Base-by-base conservation (phyloP, 495 filamentous ascomycete genomes). In the Hypomontagnella submonticulosa region DNA sequence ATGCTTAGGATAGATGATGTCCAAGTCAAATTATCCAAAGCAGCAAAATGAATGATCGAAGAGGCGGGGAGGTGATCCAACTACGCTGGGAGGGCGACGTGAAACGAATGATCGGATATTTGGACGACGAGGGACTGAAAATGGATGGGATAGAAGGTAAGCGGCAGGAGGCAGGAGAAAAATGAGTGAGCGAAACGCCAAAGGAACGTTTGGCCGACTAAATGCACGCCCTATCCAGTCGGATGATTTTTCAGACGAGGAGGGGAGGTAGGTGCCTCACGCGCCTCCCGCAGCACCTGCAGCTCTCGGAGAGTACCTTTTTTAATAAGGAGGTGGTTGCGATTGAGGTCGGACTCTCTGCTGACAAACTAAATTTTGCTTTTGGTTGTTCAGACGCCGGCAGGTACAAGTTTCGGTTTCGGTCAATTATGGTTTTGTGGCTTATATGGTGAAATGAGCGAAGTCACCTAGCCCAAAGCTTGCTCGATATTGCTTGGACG, bases 21-120 rank as follows among this genome's bases (percentile, higher is more conserved):
- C 58, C 62, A 70, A 71, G 62, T 63, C 62, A 63, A 72, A 60
- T 61, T 71, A 71, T 64, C 71, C 58, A 69, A 73, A 52, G 67
- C 52, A 19, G 40, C 46, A 52, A 72, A 74, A 71, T 61, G 60
- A 60, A 71, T 71, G 57, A 61, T 66, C 61, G 60, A 57, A 63
- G 66, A 49, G 60, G 59, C 61, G 60, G 55, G 61, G 66, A 49
- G 60, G 59, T 70, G 69, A 63, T 70, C 65, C 65, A 63, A 73
- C 47, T 42, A 66, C 52, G 43, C 55, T 54, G n/a, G 52, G 52
- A 65, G 30, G 56, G 42, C 47, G 52, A 23, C 62, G 48, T 61
- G 64, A 47, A 63, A 68, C 68, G 60, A 63, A 67, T 54, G 70
- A 63, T 61, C 41, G 55, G 47, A 63, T 64, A 58, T 37, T 42